These are phyloP conservation scores for Trichoderma sp. DNA, from an alignment of 2,329 filamentous ascomycete genomes.

Conservation along the genomic window DNA sequence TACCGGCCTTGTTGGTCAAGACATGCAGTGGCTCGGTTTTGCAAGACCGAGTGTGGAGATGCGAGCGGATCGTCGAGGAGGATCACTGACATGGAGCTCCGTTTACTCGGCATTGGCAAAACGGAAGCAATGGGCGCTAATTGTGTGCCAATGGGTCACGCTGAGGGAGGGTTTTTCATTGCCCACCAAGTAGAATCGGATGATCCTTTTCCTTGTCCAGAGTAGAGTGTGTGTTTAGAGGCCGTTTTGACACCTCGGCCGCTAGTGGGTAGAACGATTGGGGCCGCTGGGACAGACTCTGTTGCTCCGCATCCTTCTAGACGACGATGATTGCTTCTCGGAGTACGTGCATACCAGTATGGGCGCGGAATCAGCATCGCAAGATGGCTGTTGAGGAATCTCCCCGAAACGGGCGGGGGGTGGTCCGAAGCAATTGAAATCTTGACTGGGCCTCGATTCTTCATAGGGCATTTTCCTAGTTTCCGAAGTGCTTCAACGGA, in stretches of 20 bases:
- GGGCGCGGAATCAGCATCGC: not conserved
- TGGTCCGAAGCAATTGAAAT: not conserved
- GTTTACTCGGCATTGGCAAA: not conserved
- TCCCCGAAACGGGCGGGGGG: not conserved
- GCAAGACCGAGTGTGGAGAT: constrained; percentile 8
- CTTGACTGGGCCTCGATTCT: not conserved
- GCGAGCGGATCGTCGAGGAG: constrained; percentile 5
- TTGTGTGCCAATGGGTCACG: not conserved
- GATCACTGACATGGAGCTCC: constrained; percentile 1
- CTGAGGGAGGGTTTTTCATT: not conserved
- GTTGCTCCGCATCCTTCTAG: not conserved
- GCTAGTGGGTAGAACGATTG: not conserved
- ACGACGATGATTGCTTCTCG: not conserved
- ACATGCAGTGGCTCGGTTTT: not conserved
- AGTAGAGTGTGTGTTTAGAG: not conserved
- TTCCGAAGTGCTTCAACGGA: not conserved
- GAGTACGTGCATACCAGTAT: not conserved
- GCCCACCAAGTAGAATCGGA: not conserved
- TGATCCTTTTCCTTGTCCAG: constrained; percentile 1
- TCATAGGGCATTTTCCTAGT: not conserved
- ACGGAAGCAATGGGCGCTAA: constrained; percentile 6
- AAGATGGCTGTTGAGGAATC: not conserved
- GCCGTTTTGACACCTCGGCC: not conserved
- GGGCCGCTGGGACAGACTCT: not conserved
- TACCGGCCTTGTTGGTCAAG: not conserved